These are phyloP conservation scores for Aspergillus vadensis DNA, from an alignment of 2,329 filamentous ascomycete genomes.

Conservation along the genomic window DNA sequence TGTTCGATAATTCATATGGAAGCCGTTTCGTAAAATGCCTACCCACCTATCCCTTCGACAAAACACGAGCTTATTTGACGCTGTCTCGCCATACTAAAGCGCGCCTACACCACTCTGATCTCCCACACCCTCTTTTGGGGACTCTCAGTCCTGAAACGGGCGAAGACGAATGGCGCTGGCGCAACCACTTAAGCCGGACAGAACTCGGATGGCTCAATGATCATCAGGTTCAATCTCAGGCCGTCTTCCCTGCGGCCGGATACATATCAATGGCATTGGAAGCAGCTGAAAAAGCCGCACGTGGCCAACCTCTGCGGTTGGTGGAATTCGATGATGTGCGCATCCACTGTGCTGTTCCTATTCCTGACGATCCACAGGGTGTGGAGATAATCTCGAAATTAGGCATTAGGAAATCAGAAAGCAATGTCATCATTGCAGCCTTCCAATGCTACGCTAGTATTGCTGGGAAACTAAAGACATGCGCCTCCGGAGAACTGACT, in stretches of 20 bases:
- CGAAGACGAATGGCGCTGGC: constrained; percentile 18
- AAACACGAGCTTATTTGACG: constrained; percentile 5
- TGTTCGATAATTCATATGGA: neutral
- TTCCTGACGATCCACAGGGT: neutral
- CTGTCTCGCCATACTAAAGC: constrained; percentile 8
- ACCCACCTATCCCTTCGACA: constrained; percentile 12
- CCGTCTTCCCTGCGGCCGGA: constrained; percentile 31
- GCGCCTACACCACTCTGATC: neutral
- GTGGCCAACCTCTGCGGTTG: neutral
- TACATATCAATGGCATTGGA: constrained; percentile 19
- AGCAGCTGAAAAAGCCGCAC: constrained; percentile 6
- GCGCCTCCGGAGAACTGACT: neutral
- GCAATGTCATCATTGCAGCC: neutral
- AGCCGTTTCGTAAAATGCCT: neutral
- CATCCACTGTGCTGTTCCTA: neutral
- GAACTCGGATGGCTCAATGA: constrained; percentile 29
- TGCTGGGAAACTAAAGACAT: neutral
- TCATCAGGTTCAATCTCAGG: constrained; percentile 27
- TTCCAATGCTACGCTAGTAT: constrained; percentile 3
- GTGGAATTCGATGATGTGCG: constrained; percentile 4
- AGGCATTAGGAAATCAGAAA: neutral
- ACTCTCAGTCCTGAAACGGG: constrained; percentile 5
- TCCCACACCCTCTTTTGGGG: constrained; percentile 9
- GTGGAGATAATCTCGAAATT: constrained; percentile 4
- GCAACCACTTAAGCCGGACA: constrained; percentile 18